phyloP scores from a whole-genome alignment of 768 basidiomycete species.

The Leucosporidium creatinivorum region DNA sequence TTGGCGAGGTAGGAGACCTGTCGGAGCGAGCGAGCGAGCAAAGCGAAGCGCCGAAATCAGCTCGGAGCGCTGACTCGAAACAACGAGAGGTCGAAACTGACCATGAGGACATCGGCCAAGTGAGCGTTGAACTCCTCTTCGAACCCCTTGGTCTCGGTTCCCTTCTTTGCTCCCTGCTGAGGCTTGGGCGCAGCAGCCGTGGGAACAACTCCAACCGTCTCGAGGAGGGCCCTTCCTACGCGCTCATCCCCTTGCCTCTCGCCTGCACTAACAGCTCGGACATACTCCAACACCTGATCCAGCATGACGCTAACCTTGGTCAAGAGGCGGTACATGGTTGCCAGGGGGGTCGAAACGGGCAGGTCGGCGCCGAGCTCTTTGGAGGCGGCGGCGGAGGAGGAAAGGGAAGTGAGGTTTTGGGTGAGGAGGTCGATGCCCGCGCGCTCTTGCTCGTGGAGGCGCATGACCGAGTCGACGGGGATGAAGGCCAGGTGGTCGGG shows the following conservation, averaged over 20 bases:
- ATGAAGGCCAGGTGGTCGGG: constrained; percentile 92
- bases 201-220: constrained; percentile 60
- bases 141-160: constrained; percentile 52
- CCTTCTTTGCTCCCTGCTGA: neutral
- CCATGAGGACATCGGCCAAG: constrained; percentile 75
- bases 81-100: neutral
- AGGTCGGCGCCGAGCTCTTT: constrained; percentile 1
- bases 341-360: constrained; percentile 59
- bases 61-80: neutral
- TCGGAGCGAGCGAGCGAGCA: no score
- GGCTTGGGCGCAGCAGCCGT: neutral
- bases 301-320: constrained; percentile 65
- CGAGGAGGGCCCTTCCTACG: constrained; percentile 84
- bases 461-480: constrained; percentile 79
- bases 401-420: constrained; percentile 14
- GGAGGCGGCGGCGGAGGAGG: neutral
- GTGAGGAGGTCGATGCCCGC: constrained; percentile 60
- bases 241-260: constrained; percentile 70
- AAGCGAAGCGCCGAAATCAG: neutral
- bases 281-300: constrained; percentile 76
- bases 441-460: constrained; percentile 73
- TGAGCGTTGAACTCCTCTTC: constrained; percentile 59
- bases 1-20: constrained; percentile 81
- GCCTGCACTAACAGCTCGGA: constrained; percentile 70
- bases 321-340: constrained; percentile 67